Evolutionary conservation across 192 early-diverging fungal species (phyloP).

Genomic region (Umbelopsis isabellina): DNA sequence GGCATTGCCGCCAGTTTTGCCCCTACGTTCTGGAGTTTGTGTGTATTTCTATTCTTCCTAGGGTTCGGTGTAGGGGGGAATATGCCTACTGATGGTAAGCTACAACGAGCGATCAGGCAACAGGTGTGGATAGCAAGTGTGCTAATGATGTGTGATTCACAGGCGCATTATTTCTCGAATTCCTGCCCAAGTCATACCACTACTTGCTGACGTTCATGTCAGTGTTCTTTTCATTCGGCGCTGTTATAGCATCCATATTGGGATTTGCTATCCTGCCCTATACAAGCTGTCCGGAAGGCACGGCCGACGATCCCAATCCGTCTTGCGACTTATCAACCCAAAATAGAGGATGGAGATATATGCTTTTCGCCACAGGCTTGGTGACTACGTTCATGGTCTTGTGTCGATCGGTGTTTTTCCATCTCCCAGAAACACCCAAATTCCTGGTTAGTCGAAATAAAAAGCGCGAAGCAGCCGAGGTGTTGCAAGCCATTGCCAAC

Average conservation of each 20-base stretch:
- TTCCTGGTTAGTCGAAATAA: conserved; percentile 69
- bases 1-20: conserved; percentile 71
- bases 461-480: conserved; percentile 66
- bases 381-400: conserved; percentile 73
- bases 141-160: conserved; percentile 2
- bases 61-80: conserved; percentile 80
- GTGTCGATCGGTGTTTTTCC: conserved; percentile 66
- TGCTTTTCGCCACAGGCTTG: conserved; percentile 64
- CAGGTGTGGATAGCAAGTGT: neutral
- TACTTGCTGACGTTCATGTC: conserved; percentile 84
- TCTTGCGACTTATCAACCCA: conserved; percentile 59
- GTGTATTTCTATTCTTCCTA: conserved; percentile 64
- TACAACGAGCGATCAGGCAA: neutral
- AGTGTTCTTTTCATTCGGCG: conserved; percentile 83
- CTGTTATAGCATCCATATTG: conserved; percentile 67
- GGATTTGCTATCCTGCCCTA: conserved; percentile 69
- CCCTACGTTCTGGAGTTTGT: conserved; percentile 64
- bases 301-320: conserved; percentile 3
- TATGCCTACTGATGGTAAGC: conserved; percentile 60
- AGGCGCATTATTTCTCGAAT: conserved; percentile 86
- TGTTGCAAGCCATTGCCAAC: conserved; percentile 64
- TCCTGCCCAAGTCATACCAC: conserved; percentile 77
- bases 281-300: conserved; percentile 63
- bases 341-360: conserved; percentile 80
- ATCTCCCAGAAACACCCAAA: conserved; percentile 80